Conservation (phyloP, 2,329 filamentous ascomycete species). For the Talaromyces sp. region DNA sequence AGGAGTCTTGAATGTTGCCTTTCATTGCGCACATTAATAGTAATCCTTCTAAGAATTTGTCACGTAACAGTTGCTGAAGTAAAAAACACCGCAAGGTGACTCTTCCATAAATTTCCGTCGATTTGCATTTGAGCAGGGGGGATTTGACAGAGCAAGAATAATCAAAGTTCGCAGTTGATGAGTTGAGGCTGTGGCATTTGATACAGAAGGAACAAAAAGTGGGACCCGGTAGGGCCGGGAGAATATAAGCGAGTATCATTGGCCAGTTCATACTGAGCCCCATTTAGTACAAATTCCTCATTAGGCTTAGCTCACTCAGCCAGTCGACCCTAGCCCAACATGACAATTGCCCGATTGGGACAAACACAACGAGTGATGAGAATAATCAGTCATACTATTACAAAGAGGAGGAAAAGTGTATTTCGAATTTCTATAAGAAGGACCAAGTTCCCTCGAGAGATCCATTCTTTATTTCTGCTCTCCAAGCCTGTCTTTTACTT, state of each 20-base stretch:
- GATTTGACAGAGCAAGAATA: neutral
- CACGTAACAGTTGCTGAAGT: neutral
- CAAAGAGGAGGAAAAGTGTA: neutral
- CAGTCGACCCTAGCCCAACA: neutral
- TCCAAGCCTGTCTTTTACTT: neutral
- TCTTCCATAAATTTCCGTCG: neutral
- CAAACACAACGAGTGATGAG: neutral
- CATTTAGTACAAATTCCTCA: conserved; percentile 6
- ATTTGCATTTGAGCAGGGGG: neutral
- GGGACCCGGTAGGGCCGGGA: neutral
- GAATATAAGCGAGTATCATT: neutral
- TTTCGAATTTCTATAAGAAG: neutral
- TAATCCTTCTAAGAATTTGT: neutral
- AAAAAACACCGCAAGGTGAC: neutral
- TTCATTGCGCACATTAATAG: neutral
- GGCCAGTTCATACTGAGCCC: neutral
- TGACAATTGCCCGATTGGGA: conserved; percentile 6
- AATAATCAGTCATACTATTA: neutral
- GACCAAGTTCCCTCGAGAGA: neutral
- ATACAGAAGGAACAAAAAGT: neutral
- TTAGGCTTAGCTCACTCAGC: neutral
- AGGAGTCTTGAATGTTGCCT: conserved; percentile 1
- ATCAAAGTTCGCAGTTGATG: neutral
- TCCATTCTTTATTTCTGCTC: neutral
- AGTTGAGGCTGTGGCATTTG: neutral